phyloP scores from a whole-genome alignment of 176 grass and related monocot genomes.

The Alopecurus myosuroides region DNA sequence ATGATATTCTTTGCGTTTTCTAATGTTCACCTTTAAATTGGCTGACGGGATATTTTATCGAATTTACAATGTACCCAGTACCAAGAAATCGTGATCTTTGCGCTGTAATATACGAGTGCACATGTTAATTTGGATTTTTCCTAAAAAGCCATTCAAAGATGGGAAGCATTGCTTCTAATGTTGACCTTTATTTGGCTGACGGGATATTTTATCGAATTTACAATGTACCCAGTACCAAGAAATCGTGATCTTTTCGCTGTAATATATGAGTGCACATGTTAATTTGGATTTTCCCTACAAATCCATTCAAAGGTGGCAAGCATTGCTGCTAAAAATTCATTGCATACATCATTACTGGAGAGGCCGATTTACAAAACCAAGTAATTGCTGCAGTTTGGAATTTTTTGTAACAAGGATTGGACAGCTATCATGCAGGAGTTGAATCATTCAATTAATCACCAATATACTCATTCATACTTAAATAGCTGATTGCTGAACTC shows the following conservation, averaged over 20 bases:
- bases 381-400: neutral
- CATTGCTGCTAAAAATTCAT: neutral
- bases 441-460: neutral
- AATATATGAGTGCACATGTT: neutral
- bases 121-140: neutral
- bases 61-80: neutral
- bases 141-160: neutral
- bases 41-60: neutral
- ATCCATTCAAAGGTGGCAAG: neutral
- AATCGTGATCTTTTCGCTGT: neutral
- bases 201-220: neutral
- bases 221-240: neutral
- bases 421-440: neutral
- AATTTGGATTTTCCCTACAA: neutral
- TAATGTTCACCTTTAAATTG: neutral
- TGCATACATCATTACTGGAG: neutral
- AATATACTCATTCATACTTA: neutral
- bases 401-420: neutral
- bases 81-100: neutral
- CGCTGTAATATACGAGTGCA: neutral
- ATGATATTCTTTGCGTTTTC: neutral
- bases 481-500: neutral
- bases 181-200: neutral
- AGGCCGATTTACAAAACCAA: constrained; percentile 1
- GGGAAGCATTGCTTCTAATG: neutral